Evolutionary conservation across 805 yeast species (phyloP), one percentile per base, ranked within the genome.

Genomic region (Candida berthetii): DNA sequence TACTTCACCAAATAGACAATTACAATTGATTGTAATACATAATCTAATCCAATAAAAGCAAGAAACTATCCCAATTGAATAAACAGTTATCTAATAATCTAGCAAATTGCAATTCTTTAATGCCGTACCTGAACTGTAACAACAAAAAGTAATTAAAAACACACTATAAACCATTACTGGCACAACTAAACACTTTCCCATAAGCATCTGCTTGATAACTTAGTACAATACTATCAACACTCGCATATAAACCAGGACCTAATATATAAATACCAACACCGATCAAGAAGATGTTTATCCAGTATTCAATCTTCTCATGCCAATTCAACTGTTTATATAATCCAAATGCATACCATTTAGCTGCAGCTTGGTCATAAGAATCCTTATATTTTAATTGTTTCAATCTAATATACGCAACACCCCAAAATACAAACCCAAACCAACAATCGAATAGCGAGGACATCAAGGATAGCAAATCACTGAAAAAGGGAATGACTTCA

Each of bases 351-450:
- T n/a, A 22, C n/a, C 35, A 18, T 3, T 48, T 42, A 39, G 57
- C 50, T 25, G 52, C 45, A 22, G n/a, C n/a, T n/a, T n/a, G n/a
- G n/a, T 22, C 25, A 25, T 52, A 58, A 17, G 59, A 53, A 6
- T 57, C 57, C 38, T 59, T 59, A 37, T 58, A 54, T 28, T 59
- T 57, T n/a, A 57, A 58, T 39, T 61, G 59, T 46, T 65, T 65
- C 48, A 76, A 59, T 49, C 70, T 66, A 53, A 74, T 68, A 55
- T 56, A 78, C 0, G 83, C 82, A 25, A 74, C 69, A 14, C 80
- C 75, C 83, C 83, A 78, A 49, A 77, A 78, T 7, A 77, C 74
- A 49, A 76, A 78, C 0, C 83, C 83, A 48, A 78, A 78, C 80
- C 82, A 78, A 54, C 82, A 76, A 55, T 78, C 83, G 50, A 78